Evolutionary conservation across 176 grass and related monocot genomes (phyloP), one percentile per base, ranked within the genome.

Genomic region (Saccharum officinarum): DNA sequence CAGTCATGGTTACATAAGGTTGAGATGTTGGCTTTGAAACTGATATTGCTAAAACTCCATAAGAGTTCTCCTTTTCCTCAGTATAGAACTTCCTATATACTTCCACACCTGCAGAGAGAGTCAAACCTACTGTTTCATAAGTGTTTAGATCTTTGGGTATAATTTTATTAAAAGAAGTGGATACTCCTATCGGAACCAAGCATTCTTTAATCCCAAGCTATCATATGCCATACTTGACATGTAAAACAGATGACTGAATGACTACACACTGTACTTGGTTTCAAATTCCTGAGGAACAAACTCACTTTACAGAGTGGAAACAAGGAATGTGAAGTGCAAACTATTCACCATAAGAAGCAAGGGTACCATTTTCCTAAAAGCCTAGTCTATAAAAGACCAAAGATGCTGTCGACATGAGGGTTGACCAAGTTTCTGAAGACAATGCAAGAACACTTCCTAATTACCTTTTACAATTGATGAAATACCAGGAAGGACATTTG

Each of bases 1-100:
- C 33, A 72, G 85, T 85, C 89, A 98, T 87, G 40, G 68, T 82
- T 73, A 81, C 47, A 61, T 95, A 95, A 77, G 93, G 96, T 77
- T 98, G 96, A 30, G 37, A 76, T 72, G 46, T 44, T 50, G 68
- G 80, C 70, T 93, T 95, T 74, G 83, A 86, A 87, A 98, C 86
- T 78, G 83, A 91, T 82, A 98, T 94, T n/a, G 93, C 93, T 42
- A 95, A 81, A 40, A 95, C 93, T 50, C 96, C 96, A 84, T 76
- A 83, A 40, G 82, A 77, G 15, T 66, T 92, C 42, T 95, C 91
- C 65, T 85, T 95, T 80, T 95, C 91, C 67, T 89, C 89, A 31
- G 89, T 81, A 75, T 98, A 95, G 75, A 98, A 94, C 74, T 95
- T 92, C 69, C 93, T 93, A 59, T 95, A 95, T 47, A 98, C 89